These are phyloP conservation scores for Cladosporium sphaerospermum DNA, from an alignment of 2,329 filamentous ascomycete species.

Conservation along the genomic window DNA sequence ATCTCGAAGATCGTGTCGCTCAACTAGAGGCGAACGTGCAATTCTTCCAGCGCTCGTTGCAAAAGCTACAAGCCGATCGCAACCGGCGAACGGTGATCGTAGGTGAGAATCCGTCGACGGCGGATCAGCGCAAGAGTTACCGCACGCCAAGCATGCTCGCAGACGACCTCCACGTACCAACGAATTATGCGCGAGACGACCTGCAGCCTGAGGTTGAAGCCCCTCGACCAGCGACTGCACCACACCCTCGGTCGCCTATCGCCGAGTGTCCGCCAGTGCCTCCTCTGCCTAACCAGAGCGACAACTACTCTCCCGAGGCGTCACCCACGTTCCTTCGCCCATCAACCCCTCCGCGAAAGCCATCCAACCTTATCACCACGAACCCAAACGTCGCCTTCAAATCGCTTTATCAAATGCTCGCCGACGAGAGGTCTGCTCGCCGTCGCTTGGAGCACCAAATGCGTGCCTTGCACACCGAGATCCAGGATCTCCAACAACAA, in stretches of 20 bases:
- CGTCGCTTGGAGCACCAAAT: conserved; percentile 30
- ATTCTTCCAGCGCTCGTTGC: conserved; percentile 28
- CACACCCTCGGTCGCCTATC: conserved; percentile 4
- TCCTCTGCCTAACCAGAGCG: not conserved
- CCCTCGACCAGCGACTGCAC: conserved; percentile 20
- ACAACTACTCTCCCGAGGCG: not conserved
- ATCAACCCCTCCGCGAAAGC: not conserved
- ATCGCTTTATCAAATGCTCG: conserved; percentile 33
- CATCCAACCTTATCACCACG: conserved; percentile 4
- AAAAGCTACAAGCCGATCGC: conserved; percentile 26
- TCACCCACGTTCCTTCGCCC: not conserved
- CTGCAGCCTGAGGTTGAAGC: conserved; percentile 20
- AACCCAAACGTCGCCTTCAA: conserved; percentile 23
- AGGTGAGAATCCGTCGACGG: conserved; percentile 13
- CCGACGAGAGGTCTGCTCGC: conserved; percentile 32
- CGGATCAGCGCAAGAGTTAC: conserved; percentile 1
- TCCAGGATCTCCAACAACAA: conserved; percentile 27
- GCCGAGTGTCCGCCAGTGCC: conserved; percentile 6
- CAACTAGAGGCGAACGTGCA: conserved; percentile 30
- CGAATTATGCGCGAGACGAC: conserved; percentile 16
- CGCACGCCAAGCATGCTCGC: conserved; percentile 31
- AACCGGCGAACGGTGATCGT: conserved; percentile 28
- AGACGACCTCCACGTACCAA: conserved; percentile 22
- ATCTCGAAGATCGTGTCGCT: conserved; percentile 31
- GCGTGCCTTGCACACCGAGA: conserved; percentile 23